These are phyloP conservation scores for Cladophialophora exuberans DNA, from an alignment of 2,329 filamentous ascomycete species.

Conservation along the genomic window DNA sequence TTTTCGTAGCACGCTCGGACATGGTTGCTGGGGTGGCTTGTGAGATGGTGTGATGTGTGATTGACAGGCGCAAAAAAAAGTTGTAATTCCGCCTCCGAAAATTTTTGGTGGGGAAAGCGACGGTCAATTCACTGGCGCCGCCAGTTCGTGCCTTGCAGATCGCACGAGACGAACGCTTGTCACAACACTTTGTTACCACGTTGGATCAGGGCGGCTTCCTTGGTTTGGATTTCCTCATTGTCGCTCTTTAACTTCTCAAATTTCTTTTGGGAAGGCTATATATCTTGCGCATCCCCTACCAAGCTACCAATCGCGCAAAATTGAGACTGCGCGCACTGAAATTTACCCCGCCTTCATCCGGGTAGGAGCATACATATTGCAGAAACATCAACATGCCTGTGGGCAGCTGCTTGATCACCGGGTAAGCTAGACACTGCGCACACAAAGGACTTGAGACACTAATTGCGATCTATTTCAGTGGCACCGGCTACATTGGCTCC, in stretches of 20 bases:
- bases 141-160: constrained; percentile 5
- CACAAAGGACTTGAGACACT: constrained; percentile 1
- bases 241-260: not conserved
- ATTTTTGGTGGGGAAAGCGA: constrained; percentile 1
- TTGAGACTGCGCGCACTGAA: not conserved
- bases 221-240: not conserved
- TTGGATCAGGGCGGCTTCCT: not conserved
- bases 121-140: no score
- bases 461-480: constrained; percentile 58
- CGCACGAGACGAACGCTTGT: not conserved
- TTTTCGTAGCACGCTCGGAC: constrained; percentile 26
- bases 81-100: not conserved
- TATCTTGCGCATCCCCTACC: not conserved
- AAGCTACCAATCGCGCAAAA: not conserved
- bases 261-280: not conserved
- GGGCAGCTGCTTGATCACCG: constrained; percentile 88
- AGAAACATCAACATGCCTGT: constrained; percentile 63
- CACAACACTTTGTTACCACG: not conserved
- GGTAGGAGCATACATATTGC: constrained; percentile 16
- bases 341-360: constrained; percentile 18
- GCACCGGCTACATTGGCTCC: constrained; percentile 98
- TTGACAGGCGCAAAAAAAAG: constrained; percentile 4
- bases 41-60: no score
- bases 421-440: constrained; percentile 64
- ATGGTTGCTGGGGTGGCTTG: no score